Base-by-base conservation (phyloP, 306 rosid species). In the Urtica urens region DNA sequence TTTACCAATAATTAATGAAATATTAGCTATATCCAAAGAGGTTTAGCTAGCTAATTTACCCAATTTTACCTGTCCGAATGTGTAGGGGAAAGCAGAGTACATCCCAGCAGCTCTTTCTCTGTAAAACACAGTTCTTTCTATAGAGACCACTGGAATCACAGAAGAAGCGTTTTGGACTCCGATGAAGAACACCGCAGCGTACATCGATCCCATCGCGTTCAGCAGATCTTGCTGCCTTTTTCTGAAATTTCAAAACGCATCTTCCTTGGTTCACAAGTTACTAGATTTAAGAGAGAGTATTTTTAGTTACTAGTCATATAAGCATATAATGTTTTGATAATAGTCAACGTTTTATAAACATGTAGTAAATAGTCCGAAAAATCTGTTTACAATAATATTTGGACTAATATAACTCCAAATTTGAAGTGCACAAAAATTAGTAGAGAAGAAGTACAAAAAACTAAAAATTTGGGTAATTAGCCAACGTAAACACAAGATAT, bases 21-120 rank as follows among this genome's bases (percentile, higher is more conserved):
- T n/a, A n/a, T n/a, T n/a, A n/a, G n/a, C n/a, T n/a, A n/a, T n/a
- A n/a, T n/a, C n/a, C n/a, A n/a, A n/a, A n/a, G n/a, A n/a, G n/a
- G n/a, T n/a, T n/a, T n/a, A n/a, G n/a, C n/a, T n/a, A n/a, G n/a
- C n/a, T n/a, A n/a, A n/a, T n/a, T n/a, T n/a, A 29, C 18, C 22
- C 21, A 6, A 1, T 28, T 23, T 18, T n/a, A 53, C 58, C 46
- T 53, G 58, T 37, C 44, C 58, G 16, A 53, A 22, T 21, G 58
- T 23, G 38, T 53, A 53, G 0, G 58, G 46, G 3, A 53, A 23
- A 16, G 55, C 55, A 4, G 55, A 16, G 13, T 49, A 49, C 57
- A 31, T 51, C 15, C 57, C 57, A 1, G 59, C 59, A 1, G 59
- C 59, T 54, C 16, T 38, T 54, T 54, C 59, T 54, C 59, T 24